A percentile compares a stretch with the other conserved stretches of the same genome.
Evolutionary conservation across 2,329 filamentous ascomycete species (phyloP).

Genomic region (Nannizziopsis barbatae): DNA sequence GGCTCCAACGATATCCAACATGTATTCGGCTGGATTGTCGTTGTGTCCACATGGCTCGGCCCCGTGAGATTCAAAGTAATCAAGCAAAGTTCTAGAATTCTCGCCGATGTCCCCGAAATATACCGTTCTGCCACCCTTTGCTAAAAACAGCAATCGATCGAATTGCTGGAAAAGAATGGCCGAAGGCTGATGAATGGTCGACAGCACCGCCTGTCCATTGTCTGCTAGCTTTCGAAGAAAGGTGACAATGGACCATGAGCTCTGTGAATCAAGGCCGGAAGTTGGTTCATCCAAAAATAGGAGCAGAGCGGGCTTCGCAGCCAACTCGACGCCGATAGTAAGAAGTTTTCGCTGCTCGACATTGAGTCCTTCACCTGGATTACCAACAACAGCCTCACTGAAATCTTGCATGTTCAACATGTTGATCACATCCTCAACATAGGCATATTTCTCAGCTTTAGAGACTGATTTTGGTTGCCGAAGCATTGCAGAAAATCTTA

Average conservation of each 20-base stretch:
- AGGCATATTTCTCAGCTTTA: slow-evolving; percentile 63
- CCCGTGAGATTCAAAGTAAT: slow-evolving; percentile 55
- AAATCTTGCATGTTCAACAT: slow-evolving; percentile 81
- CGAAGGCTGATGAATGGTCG: slow-evolving; percentile 87
- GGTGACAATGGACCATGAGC: slow-evolving; percentile 76
- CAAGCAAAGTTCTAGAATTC: slow-evolving; percentile 44
- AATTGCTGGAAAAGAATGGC: slow-evolving; percentile 83
- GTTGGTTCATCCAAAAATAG: slow-evolving; percentile 90
- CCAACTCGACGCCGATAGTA: slow-evolving; percentile 86
- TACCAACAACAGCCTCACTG: slow-evolving; percentile 76
- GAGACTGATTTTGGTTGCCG: slow-evolving; percentile 67
- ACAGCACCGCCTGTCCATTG: slow-evolving; percentile 76
- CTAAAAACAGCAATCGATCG: slow-evolving; percentile 51
- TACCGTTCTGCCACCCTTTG: slow-evolving; percentile 52
- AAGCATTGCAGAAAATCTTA: slow-evolving; percentile 73
- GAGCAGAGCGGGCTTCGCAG: slow-evolving; percentile 73
- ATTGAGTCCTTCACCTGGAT: slow-evolving; percentile 63
- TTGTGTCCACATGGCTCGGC: slow-evolving; percentile 45
- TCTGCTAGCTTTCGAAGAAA: slow-evolving; percentile 78
- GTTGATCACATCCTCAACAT: slow-evolving; percentile 79
- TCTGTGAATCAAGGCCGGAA: slow-evolving; percentile 81
- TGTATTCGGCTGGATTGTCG: slow-evolving; percentile 65
- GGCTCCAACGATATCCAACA: slow-evolving; percentile 48
- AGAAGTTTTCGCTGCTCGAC: slow-evolving; percentile 58
- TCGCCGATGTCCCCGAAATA: slow-evolving; percentile 57